Evolutionary conservation across 768 basidiomycete genomes (phyloP).

Genomic region (Pholiota molesta): DNA sequence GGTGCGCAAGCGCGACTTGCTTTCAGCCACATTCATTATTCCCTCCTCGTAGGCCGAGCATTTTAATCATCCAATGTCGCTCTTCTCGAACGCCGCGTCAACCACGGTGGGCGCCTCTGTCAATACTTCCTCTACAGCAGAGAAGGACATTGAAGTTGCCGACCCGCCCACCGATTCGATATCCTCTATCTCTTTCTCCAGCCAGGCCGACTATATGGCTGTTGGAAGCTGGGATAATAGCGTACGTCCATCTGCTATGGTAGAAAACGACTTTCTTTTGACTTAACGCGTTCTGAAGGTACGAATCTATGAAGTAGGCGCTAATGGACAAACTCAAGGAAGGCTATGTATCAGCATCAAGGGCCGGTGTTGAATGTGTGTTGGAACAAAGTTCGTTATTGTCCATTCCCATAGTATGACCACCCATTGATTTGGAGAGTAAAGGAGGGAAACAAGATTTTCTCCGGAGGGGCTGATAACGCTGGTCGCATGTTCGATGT

Average conservation of each 20-base stretch:
- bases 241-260: conserved; percentile 44
- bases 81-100: conserved; percentile 37
- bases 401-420: too few relatives aligned
- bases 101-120: conserved; percentile 29
- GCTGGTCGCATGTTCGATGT: conserved; percentile 94
- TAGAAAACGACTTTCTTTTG: conserved; percentile 12
- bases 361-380: conserved; percentile 86
- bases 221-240: conserved; percentile 96
- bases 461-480: conserved; percentile 95
- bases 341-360: conserved; percentile 90
- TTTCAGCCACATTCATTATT: neutral
- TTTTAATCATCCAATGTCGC: conserved; percentile 37
- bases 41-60: neutral
- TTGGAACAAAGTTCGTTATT: conserved; percentile 80
- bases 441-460: conserved; percentile 87
- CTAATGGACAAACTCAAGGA: conserved; percentile 79
- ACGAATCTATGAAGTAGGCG: conserved; percentile 87
- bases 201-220: conserved; percentile 86
- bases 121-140: conserved; percentile 44
- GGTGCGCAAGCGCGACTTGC: neutral
- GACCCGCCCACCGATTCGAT: conserved; percentile 89
- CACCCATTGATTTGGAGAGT: neutral
- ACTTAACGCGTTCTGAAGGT: conserved; percentile 53
- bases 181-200: conserved; percentile 82
- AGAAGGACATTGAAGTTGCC: conserved; percentile 81